Percentiles rank a stretch among this genome's conserved stretches.
Evolutionary conservation across 768 basidiomycete species (phyloP).

Genomic region (Russula griseocarnosa): DNA sequence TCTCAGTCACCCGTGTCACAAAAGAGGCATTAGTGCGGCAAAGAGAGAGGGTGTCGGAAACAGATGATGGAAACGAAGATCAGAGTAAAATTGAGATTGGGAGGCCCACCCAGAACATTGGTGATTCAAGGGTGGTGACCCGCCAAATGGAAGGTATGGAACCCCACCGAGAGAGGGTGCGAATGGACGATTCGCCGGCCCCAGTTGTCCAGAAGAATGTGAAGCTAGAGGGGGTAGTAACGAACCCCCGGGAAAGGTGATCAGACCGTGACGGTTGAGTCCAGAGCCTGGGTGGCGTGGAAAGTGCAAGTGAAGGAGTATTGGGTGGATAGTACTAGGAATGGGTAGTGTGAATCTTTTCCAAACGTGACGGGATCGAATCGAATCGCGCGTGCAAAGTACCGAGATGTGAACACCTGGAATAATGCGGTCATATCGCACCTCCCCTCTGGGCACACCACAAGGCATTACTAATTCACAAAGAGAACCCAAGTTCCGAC

Average conservation of each 20-base stretch:
- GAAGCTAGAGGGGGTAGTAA: constrained; percentile 18
- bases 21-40: constrained; percentile 19
- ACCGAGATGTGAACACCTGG: constrained; percentile 21
- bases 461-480: neutral
- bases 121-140: constrained; percentile 17
- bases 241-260: constrained; percentile 23
- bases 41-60: constrained; percentile 6
- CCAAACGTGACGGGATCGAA: constrained; percentile 14
- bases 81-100: constrained; percentile 3
- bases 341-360: constrained; percentile 24
- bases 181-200: constrained; percentile 23
- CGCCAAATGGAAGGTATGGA: neutral
- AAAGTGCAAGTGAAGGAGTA: constrained; percentile 2
- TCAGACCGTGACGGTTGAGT: constrained; percentile 6
- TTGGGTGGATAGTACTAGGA: constrained; percentile 19
- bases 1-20: constrained; percentile 1
- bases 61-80: constrained; percentile 9
- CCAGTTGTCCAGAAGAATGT: constrained; percentile 26
- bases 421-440: constrained; percentile 14
- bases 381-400: constrained; percentile 20
- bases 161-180: constrained; percentile 11
- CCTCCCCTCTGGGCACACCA: neutral
- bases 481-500: constrained; percentile 16
- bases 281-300: constrained; percentile 12
- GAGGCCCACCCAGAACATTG: constrained; percentile 10